Evolutionary conservation across 2,329 filamentous ascomycete species (phyloP).

Genomic region (Gaeumannomyces sp.): DNA sequence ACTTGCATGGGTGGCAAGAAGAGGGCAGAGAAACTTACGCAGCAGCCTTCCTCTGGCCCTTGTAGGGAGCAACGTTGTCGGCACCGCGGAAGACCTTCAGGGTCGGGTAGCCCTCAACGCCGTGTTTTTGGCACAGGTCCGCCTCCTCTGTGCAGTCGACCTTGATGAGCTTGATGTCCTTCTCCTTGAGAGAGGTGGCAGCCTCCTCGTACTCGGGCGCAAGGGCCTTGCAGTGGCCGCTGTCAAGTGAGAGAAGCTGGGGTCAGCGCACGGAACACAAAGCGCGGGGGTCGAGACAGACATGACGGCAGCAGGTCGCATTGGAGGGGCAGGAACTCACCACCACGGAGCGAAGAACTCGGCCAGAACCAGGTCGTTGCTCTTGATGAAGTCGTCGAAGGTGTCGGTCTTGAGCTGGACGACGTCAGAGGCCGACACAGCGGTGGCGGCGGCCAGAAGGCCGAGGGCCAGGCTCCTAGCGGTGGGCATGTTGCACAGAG

Average conservation of each 20-base stretch:
- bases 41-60: slow-evolving; percentile 81
- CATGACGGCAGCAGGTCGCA: background rate
- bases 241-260: slow-evolving; percentile 42
- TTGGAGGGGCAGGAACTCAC: slow-evolving; percentile 45
- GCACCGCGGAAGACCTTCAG: slow-evolving; percentile 96
- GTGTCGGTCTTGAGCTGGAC: slow-evolving; percentile 76
- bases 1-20: background rate
- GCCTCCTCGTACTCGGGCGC: slow-evolving; percentile 87
- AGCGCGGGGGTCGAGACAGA: background rate
- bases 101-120: slow-evolving; percentile 96
- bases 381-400: slow-evolving; percentile 79
- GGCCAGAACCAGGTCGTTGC: slow-evolving; percentile 83
- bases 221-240: slow-evolving; percentile 97
- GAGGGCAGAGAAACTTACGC: slow-evolving; percentile 40
- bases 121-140: slow-evolving; percentile 82
- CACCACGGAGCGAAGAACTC: slow-evolving; percentile 50
- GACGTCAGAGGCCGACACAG: slow-evolving; percentile 73
- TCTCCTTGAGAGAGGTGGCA: slow-evolving; percentile 77
- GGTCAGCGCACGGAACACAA: background rate
- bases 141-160: slow-evolving; percentile 92
- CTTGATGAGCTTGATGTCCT: slow-evolving; percentile 80
- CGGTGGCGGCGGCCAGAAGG: slow-evolving; percentile 49
- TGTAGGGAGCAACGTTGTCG: slow-evolving; percentile 76
- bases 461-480: slow-evolving; percentile 45
- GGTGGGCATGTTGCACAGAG: slow-evolving; percentile 34